Evolutionary conservation across 179 eudicot genomes (phyloP).

Genomic region (Monotropa hypopitys): DNA sequence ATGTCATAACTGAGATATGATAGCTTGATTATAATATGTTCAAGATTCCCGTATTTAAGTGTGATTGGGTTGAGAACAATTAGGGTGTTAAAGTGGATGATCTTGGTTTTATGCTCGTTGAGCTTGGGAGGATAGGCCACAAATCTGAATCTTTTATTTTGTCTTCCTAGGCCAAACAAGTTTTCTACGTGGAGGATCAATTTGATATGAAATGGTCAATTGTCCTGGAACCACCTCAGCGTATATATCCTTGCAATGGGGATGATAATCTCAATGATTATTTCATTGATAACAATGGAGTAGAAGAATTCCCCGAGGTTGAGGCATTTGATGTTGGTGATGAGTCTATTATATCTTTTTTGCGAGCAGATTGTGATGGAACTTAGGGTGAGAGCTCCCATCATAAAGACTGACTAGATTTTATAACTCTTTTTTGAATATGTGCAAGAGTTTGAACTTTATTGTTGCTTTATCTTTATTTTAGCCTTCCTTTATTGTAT

Average conservation of each 20-base stretch:
- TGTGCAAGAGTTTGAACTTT: too few relatives aligned
- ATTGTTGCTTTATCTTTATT: too few relatives aligned
- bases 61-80: too few relatives aligned
- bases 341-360: neutral
- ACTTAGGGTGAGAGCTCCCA: too few relatives aligned
- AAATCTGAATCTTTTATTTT: neutral
- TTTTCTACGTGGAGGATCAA: neutral
- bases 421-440: too few relatives aligned
- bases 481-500: too few relatives aligned
- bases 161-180: neutral
- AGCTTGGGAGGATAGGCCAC: neutral
- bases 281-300: neutral
- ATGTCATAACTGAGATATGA: too few relatives aligned
- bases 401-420: too few relatives aligned
- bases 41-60: too few relatives aligned
- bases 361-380: too few relatives aligned
- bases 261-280: neutral
- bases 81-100: neutral
- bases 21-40: too few relatives aligned
- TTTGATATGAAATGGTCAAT: too few relatives aligned
- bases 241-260: neutral
- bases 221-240: neutral
- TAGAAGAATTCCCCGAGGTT: neutral
- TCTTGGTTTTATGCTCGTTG: neutral
- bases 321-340: neutral